Evolutionary conservation across 257 asterid genomes (phyloP).

Genomic region (Lycium ferocissimum): DNA sequence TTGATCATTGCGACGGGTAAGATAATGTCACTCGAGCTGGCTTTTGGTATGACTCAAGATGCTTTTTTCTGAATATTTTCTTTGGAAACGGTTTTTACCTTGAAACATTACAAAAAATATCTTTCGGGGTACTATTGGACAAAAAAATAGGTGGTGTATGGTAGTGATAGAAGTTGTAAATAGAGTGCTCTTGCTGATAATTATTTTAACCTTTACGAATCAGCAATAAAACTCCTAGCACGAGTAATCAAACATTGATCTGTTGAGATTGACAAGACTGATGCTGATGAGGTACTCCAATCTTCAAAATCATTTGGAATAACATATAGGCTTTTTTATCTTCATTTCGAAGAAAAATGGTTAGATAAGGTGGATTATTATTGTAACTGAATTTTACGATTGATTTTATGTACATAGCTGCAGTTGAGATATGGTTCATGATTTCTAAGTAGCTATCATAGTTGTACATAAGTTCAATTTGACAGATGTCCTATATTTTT

Average conservation of each 20-base stretch:
- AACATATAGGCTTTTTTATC: neutral
- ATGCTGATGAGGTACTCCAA: neutral
- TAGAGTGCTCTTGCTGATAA: neutral
- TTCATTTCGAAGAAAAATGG: neutral
- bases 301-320: neutral
- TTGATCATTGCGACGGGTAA: neutral
- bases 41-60: neutral
- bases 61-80: neutral
- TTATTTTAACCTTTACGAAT: neutral
- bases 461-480: neutral
- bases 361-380: neutral
- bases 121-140: neutral
- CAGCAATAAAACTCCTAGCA: neutral
- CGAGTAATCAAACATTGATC: neutral
- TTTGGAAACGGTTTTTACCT: neutral
- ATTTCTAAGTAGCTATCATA: neutral
- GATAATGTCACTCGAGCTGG: neutral
- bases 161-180: neutral
- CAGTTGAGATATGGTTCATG: neutral
- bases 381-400: neutral
- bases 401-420: neutral
- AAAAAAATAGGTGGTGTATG: neutral
- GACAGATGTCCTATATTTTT: constrained; percentile 24
- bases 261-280: neutral
- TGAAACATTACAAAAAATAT: neutral